phyloP scores from a whole-genome alignment of 257 asterid genomes.

The Penstemon newberryi region DNA sequence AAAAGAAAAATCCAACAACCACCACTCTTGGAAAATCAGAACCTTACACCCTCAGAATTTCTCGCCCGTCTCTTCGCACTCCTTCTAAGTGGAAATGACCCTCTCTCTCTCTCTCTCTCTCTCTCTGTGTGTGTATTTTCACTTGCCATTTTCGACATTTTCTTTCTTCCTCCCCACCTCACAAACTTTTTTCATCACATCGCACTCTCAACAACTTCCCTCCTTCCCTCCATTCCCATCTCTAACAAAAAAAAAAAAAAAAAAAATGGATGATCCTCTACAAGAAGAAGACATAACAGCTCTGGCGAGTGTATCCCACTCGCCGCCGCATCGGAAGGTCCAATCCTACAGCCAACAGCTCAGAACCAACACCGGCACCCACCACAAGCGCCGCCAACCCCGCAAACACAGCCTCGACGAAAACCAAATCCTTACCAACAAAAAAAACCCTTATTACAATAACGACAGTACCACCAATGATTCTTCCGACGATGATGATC shows the following conservation, averaged over 20 bases:
- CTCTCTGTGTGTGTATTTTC: too few relatives aligned
- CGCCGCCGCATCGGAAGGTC: conserved; percentile 54
- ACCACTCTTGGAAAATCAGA: background rate
- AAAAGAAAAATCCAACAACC: background rate
- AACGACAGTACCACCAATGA: conserved; percentile 21
- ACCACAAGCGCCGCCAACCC: conserved; percentile 46
- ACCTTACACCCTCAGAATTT: background rate
- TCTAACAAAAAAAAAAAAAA: conserved; percentile 3
- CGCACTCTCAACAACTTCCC: too few relatives aligned
- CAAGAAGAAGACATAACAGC: conserved; percentile 41
- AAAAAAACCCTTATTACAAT: conserved; percentile 22
- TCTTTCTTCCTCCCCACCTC: too few relatives aligned
- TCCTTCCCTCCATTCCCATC: background rate
- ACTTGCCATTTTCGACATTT: too few relatives aligned
- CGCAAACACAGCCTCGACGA: conserved; percentile 83
- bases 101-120: background rate
- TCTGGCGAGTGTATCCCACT: conserved; percentile 41
- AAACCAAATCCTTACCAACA: conserved; percentile 24
- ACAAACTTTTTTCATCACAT: background rate
- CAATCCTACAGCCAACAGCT: conserved; percentile 67
- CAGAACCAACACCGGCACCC: conserved; percentile 51
- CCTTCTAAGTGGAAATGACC: background rate
- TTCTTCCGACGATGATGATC: conserved; percentile 51
- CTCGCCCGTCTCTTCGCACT: conserved; percentile 11
- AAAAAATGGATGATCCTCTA: conserved; percentile 27